These are phyloP conservation scores for Plantago lanceolata DNA, from an alignment of 305 asterid genomes.

Conservation along the genomic window DNA sequence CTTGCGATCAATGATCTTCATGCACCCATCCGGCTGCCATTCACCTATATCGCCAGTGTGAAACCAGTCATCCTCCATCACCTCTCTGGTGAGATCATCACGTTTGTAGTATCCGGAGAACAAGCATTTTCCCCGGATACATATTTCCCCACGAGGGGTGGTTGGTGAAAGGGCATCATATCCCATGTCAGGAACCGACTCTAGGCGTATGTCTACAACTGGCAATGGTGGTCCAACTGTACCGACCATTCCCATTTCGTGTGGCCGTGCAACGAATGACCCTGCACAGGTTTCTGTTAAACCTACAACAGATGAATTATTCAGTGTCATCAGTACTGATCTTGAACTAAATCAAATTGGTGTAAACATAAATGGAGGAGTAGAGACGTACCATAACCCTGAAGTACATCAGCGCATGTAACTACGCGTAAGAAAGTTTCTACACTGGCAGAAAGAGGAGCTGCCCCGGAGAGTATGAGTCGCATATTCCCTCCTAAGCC, in stretches of 20 bases:
- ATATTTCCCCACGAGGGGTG: slow-evolving; percentile 74
- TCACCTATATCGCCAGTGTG: slow-evolving; percentile 90
- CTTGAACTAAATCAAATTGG: neutral
- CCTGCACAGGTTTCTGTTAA: slow-evolving; percentile 91
- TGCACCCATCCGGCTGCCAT: slow-evolving; percentile 76
- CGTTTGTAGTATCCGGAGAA: slow-evolving; percentile 80
- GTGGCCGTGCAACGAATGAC: slow-evolving; percentile 73
- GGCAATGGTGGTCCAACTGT: slow-evolving; percentile 91
- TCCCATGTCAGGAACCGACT: slow-evolving; percentile 82
- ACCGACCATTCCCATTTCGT: slow-evolving; percentile 61
- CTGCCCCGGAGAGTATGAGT: slow-evolving; percentile 80
- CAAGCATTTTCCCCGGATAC: slow-evolving; percentile 70
- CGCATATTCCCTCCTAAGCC: slow-evolving; percentile 81
- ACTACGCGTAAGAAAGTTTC: slow-evolving; percentile 73
- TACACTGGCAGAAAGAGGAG: slow-evolving; percentile 78
- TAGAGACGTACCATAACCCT: slow-evolving; percentile 65
- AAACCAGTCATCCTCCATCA: slow-evolving; percentile 70
- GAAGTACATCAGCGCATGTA: slow-evolving; percentile 80
- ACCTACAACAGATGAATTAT: slow-evolving; percentile 41
- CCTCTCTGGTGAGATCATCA: slow-evolving; percentile 71
- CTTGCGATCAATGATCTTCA: slow-evolving; percentile 85
- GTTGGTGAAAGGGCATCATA: slow-evolving; percentile 57
- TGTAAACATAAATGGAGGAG: neutral
- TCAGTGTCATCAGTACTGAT: neutral
- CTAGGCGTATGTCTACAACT: slow-evolving; percentile 58